A percentile compares a stretch with the other conserved stretches of the same genome.
Conservation (phyloP, 1,139 yeast genomes). For the Pichia sp. region DNA sequence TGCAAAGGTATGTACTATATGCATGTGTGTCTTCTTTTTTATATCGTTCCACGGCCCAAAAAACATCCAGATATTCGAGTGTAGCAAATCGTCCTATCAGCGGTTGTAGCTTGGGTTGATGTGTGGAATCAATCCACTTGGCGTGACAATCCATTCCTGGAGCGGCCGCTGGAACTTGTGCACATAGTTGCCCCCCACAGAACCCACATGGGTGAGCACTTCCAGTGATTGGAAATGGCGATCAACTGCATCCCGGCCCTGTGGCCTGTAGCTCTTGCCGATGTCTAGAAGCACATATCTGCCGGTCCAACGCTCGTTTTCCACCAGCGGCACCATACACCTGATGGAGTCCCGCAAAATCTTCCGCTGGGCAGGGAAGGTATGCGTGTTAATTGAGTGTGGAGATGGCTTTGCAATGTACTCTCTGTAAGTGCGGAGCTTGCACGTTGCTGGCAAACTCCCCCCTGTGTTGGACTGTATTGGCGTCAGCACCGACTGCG, state of each 20-base stretch:
- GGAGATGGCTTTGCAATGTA: slow-evolving; percentile 15
- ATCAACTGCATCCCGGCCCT: slow-evolving; percentile 8
- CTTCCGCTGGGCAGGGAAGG: slow-evolving; percentile 25
- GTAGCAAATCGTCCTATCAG: background rate
- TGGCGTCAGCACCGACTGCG: background rate
- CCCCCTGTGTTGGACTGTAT: background rate
- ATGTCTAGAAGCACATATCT: slow-evolving; percentile 27
- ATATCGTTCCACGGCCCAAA: too few relatives aligned
- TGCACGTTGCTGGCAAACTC: background rate
- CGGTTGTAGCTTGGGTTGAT: slow-evolving; percentile 8
- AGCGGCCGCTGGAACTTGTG: slow-evolving; percentile 23
- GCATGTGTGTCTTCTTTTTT: too few relatives aligned
- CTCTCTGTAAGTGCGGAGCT: slow-evolving; percentile 15
- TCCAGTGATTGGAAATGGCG: slow-evolving; percentile 13
- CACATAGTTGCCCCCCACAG: slow-evolving; percentile 11
- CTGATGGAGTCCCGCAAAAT: slow-evolving; percentile 30
- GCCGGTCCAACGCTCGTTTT: slow-evolving; percentile 33
- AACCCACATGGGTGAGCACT: slow-evolving; percentile 10
- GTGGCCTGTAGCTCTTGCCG: slow-evolving; percentile 14
- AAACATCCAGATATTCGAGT: too few relatives aligned
- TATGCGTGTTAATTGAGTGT: slow-evolving; percentile 4
- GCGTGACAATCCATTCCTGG: slow-evolving; percentile 34
- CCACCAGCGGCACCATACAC: slow-evolving; percentile 31
- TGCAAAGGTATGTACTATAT: too few relatives aligned
- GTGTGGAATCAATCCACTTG: slow-evolving; percentile 30